These are phyloP conservation scores for Aspergillus vadensis DNA, from an alignment of 2,329 filamentous ascomycete genomes.

Conservation along the genomic window DNA sequence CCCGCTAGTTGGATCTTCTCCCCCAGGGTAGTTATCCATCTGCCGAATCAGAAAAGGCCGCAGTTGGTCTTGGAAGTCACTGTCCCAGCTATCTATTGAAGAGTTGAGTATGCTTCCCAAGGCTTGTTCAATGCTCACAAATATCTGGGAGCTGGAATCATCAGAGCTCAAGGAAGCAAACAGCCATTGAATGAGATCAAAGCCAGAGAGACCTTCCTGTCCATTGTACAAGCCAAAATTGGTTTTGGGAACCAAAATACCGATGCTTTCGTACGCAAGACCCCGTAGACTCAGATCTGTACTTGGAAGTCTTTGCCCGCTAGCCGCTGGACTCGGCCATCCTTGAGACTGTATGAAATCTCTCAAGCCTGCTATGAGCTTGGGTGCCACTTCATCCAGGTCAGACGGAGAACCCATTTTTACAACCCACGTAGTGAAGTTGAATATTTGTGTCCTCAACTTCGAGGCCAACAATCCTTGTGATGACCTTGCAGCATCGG, in stretches of 20 bases:
- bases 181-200: slow-evolving; percentile 69
- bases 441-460: slow-evolving; percentile 78
- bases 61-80: slow-evolving; percentile 46
- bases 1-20: slow-evolving; percentile 40
- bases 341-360: slow-evolving; percentile 78
- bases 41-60: slow-evolving; percentile 67
- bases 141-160: slow-evolving; percentile 69
- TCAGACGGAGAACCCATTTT: slow-evolving; percentile 66
- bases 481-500: slow-evolving; percentile 44
- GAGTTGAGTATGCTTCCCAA: slow-evolving; percentile 74
- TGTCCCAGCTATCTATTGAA: slow-evolving; percentile 51
- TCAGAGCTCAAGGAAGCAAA: slow-evolving; percentile 83
- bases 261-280: slow-evolving; percentile 88
- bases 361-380: slow-evolving; percentile 68
- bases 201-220: slow-evolving; percentile 48
- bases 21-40: slow-evolving; percentile 56
- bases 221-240: slow-evolving; percentile 39
- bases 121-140: slow-evolving; percentile 86
- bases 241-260: slow-evolving; percentile 64
- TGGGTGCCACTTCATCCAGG: slow-evolving; percentile 66
- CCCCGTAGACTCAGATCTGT: slow-evolving; percentile 70
- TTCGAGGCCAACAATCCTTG: slow-evolving; percentile 74
- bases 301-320: slow-evolving; percentile 56
- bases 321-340: slow-evolving; percentile 68
- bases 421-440: slow-evolving; percentile 84